Evolutionary conservation across 2,329 filamentous ascomycete genomes (phyloP), one percentile per base, ranked within the genome.

Genomic region (Colletotrichum sojae): DNA sequence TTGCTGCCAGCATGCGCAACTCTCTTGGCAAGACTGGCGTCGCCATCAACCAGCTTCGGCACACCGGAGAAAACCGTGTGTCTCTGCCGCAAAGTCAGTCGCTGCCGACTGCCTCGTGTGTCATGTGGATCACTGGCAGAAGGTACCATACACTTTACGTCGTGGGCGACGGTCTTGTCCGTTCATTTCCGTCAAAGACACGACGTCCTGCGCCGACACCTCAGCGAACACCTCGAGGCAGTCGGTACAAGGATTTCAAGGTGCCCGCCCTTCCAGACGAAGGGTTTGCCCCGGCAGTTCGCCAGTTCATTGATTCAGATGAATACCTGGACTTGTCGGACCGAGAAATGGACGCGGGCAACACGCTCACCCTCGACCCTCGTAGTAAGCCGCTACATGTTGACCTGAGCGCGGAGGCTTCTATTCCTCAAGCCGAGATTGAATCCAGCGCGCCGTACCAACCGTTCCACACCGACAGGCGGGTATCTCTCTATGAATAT

Each of bases 391-490:
- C 80, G 49, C 75, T 77, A 62, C 78, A 75, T 74, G 75, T 72
- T 72, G 83, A 81, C 75, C 81, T 78, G 75, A 83, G 80, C 63
- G 87, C 83, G 78, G 92, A 84, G 79, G 93, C 82, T 78, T 92
- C 83, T 77, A 95, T 89, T 65, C 89, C 90, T 1, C 89, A 91
- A 72, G 94, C 94, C 6, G 95, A 98, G 83, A 97, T 97, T 72
- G 96, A 99, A 77, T 97, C 95, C 1, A 98, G 95, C 76, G 93
- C 95, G 5, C 94, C 95, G 2, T 98, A 97, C 75, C 95, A 97
- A 75, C 95, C 96, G 1, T 98, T 98, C 83, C 95, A 98, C 78
- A 96, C 95, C 0, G 95, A 98, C 76, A 89, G 90, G 63, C 90
- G 95, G 3, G 93, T 98, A 52, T 89, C 87, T n/a, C 84, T 98